These are phyloP conservation scores for Phragmites australis DNA, from an alignment of 176 grass and related monocot species.

Conservation along the genomic window DNA sequence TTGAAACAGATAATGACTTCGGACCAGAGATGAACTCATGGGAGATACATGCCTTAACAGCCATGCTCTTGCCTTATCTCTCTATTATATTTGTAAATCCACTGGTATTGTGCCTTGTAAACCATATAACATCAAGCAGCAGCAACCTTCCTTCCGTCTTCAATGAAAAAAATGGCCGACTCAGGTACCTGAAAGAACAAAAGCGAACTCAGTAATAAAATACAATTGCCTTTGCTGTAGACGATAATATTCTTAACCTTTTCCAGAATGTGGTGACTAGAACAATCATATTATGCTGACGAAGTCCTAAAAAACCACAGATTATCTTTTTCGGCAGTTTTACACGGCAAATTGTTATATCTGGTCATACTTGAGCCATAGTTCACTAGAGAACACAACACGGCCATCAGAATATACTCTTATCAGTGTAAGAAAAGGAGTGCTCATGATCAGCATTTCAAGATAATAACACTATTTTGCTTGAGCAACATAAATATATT, in stretches of 20 bases:
- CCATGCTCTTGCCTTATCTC: slow-evolving; percentile 11
- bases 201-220: neutral
- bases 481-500: neutral
- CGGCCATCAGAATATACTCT: neutral
- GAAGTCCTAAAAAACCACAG: neutral
- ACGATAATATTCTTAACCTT: neutral
- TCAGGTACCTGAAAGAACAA: slow-evolving; percentile 63
- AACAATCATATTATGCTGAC: slow-evolving; percentile 1
- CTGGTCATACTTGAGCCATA: neutral
- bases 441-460: neutral
- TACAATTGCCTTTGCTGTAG: neutral
- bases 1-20: neutral
- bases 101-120: slow-evolving; percentile 15
- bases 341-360: neutral
- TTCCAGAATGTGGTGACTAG: neutral
- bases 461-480: neutral
- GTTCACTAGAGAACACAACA: neutral
- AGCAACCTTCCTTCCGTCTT: slow-evolving; percentile 90
- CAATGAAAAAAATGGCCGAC: slow-evolving; percentile 93
- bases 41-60: neutral
- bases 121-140: slow-evolving; percentile 59
- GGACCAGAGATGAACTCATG: neutral
- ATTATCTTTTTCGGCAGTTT: neutral
- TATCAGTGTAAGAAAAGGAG: neutral
- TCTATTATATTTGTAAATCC: slow-evolving; percentile 43